Evolutionary conservation across 176 grass and related monocot genomes (phyloP).

Genomic region (Metroxylon sagu): DNA sequence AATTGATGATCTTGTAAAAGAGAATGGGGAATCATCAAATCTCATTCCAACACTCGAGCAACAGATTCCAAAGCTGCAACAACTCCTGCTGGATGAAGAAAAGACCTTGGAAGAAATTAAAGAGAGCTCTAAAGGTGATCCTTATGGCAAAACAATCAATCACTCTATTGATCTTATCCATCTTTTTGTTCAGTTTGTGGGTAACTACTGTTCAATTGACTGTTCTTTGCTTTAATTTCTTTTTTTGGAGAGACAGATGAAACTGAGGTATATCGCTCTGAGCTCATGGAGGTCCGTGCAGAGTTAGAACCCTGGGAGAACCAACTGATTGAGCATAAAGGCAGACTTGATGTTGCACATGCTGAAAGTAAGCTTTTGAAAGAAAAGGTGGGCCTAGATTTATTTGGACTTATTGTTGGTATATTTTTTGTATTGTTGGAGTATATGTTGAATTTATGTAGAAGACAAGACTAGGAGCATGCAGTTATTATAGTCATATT

Average conservation of each 20-base stretch:
- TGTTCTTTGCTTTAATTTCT: slow-evolving; percentile 1
- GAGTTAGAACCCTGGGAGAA: slow-evolving; percentile 97
- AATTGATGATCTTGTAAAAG: slow-evolving; percentile 48
- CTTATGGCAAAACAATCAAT: background rate
- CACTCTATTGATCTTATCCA: background rate
- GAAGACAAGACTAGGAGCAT: too few species aligned
- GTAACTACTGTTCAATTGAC: slow-evolving; percentile 4
- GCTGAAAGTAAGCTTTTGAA: slow-evolving; percentile 72
- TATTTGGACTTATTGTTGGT: too few species aligned
- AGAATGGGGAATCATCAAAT: slow-evolving; percentile 62
- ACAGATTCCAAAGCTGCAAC: slow-evolving; percentile 72
- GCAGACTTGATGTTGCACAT: slow-evolving; percentile 73
- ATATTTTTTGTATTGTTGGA: too few species aligned
- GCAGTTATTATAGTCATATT: too few species aligned
- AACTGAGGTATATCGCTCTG: slow-evolving; percentile 60
- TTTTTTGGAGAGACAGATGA: slow-evolving; percentile 40
- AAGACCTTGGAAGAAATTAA: slow-evolving; percentile 69
- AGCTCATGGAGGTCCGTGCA: slow-evolving; percentile 69
- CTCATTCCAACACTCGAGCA: slow-evolving; percentile 73
- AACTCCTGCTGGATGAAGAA: slow-evolving; percentile 60
- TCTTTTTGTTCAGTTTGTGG: background rate
- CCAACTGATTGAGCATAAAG: slow-evolving; percentile 91
- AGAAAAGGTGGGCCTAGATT: slow-evolving; percentile 50
- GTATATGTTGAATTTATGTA: too few species aligned
- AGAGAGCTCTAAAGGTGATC: slow-evolving; percentile 61